These are phyloP conservation scores for Amoeboaphelidium protococcarum DNA, from an alignment of 371 early-diverging fungal species.

Conservation along the genomic window DNA sequence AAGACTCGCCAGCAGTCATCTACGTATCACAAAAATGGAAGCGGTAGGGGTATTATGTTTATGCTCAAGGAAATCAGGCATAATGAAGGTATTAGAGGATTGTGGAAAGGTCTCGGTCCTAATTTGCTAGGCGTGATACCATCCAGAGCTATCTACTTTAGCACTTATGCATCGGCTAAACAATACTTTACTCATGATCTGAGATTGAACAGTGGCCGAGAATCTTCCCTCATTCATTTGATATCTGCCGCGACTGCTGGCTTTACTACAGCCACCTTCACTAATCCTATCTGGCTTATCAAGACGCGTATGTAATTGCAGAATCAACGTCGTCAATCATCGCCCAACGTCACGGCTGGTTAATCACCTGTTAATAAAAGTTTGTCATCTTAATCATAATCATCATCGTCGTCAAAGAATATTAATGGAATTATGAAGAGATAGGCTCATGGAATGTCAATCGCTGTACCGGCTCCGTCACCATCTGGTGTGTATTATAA, in stretches of 20 bases:
- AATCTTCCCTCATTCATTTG: slow-evolving; percentile 51
- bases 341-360: neutral
- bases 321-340: neutral
- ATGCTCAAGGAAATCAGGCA: slow-evolving; percentile 26
- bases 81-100: slow-evolving; percentile 53
- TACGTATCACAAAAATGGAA: neutral
- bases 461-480: slow-evolving; percentile 1
- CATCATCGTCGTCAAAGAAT: neutral
- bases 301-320: slow-evolving; percentile 51
- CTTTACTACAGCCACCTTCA: slow-evolving; percentile 40
- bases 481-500: slow-evolving; percentile 31
- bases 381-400: neutral
- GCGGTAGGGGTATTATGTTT: neutral
- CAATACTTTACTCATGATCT: neutral
- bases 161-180: neutral
- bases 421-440: slow-evolving; percentile 6
- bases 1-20: neutral
- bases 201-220: slow-evolving; percentile 37
- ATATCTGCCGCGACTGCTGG: slow-evolving; percentile 62
- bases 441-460: slow-evolving; percentile 1
- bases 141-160: slow-evolving; percentile 16
- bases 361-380: neutral
- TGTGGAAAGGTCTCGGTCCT: slow-evolving; percentile 80
- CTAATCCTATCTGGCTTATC: slow-evolving; percentile 89
- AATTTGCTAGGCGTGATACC: slow-evolving; percentile 80